Evolutionary conservation across 2,329 filamentous ascomycete species (phyloP), one percentile per base, ranked within the genome.

Genomic region (Fusarium devonianum): DNA sequence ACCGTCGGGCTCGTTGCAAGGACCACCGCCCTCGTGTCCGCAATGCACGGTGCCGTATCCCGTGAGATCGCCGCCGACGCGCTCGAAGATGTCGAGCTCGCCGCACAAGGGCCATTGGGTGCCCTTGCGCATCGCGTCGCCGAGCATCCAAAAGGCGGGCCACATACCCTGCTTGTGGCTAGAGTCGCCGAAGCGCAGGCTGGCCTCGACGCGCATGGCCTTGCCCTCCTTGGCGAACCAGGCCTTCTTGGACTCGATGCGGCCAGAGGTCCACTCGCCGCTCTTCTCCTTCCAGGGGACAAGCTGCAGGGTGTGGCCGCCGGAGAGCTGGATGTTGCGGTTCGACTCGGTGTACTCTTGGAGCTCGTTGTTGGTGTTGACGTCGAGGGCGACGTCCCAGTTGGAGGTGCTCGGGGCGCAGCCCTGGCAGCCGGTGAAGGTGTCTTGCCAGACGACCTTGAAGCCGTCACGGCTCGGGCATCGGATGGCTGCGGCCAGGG

Each of bases 121-220:
- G 10, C 78, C 77, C 51, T 70, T 64, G 6, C 78, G 74, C 39
- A 80, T 68, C 12, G 75, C 69, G 49, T 78, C 70, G 9, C 78
- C 78, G 1, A 81, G 72, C 42, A 79, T 67, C 78, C 78, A 81
- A 60, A 81, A 81, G 4, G 78, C 78, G 3, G 78, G 78, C 78
- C 78, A 81, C 55, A 81, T 70, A 10, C 78, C 78, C 57, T 76
- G 71, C 67, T 79, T 78, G 37, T 71, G 69, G 21, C 56, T 56
- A 12, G 63, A 48, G 9, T 66, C 42, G 22, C 78, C 79, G 52
- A 78, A 77, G 7, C 77, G 74, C 42, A 81, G 68, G 30, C 66
- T 66, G 8, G 74, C 73, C 64, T 81, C 75, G 36, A 74, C 71
- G 22, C 76, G 63, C 26, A 78, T 78, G 35, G 64, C 58, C 23